Percentiles rank a stretch among this genome's conserved stretches.
Evolutionary conservation across 2,329 filamentous ascomycete genomes (phyloP).

Genomic region (Aspergillus sp.): DNA sequence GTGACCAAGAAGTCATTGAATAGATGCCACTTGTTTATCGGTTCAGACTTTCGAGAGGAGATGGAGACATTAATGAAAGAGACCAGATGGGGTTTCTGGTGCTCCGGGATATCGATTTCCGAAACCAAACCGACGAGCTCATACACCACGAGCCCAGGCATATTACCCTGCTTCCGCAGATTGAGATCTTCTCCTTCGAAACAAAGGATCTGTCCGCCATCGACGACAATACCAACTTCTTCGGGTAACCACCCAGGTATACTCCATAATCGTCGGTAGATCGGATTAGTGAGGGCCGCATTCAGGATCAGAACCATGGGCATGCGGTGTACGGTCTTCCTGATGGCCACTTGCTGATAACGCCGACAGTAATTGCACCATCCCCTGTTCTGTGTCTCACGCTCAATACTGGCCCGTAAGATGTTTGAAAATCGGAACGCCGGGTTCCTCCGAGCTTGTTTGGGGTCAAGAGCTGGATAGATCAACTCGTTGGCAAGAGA

Average conservation of each 20-base stretch:
- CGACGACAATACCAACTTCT: constrained; percentile 88
- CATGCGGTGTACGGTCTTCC: constrained; percentile 78
- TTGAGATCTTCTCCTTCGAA: constrained; percentile 90
- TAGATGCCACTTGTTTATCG: constrained; percentile 79
- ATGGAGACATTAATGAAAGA: constrained; percentile 79
- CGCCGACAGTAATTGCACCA: constrained; percentile 91
- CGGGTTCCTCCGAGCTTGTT: constrained; percentile 52
- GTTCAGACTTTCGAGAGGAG: constrained; percentile 46
- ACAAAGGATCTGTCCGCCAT: constrained; percentile 89
- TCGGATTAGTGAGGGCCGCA: constrained; percentile 67
- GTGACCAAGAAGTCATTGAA: constrained; percentile 97
- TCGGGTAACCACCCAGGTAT: constrained; percentile 88
- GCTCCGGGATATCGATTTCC: constrained; percentile 82
- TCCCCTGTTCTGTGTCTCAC: constrained; percentile 82
- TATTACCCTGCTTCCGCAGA: constrained; percentile 73
- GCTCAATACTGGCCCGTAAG: constrained; percentile 87
- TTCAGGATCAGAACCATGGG: constrained; percentile 89
- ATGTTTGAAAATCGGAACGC: constrained; percentile 75
- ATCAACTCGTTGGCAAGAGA: constrained; percentile 83
- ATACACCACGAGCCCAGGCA: constrained; percentile 81
- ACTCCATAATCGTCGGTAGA: constrained; percentile 75
- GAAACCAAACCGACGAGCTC: constrained; percentile 87
- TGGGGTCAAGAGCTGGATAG: constrained; percentile 63
- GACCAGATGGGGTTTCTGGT: constrained; percentile 86
- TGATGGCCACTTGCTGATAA: constrained; percentile 83